phyloP scores from a whole-genome alignment of 2,329 filamentous ascomycete species.

The Trichoderma koningii region DNA sequence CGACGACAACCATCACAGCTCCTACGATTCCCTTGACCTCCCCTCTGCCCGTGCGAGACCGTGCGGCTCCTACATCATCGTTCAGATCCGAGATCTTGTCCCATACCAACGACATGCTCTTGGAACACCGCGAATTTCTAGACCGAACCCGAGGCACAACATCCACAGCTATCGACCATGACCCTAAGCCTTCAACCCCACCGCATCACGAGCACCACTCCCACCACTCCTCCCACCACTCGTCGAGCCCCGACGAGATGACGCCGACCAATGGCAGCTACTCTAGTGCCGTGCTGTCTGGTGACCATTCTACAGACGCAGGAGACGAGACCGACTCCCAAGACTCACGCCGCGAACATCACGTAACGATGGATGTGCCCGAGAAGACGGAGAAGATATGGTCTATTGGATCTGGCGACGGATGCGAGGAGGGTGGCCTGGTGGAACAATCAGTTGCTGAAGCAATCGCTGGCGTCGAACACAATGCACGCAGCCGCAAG shows the following conservation, averaged over 20 bases:
- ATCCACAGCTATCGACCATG: slow-evolving; percentile 42
- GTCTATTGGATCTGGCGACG: slow-evolving; percentile 60
- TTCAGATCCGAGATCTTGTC: slow-evolving; percentile 39
- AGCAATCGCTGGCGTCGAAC: slow-evolving; percentile 62
- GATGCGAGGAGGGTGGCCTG: slow-evolving; percentile 55
- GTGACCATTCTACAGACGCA: slow-evolving; percentile 25
- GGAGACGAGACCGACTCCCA: slow-evolving; percentile 28
- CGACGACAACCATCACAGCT: slow-evolving; percentile 21
- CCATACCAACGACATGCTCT: slow-evolving; percentile 42
- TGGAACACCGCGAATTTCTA: slow-evolving; percentile 41
- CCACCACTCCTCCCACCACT: slow-evolving; percentile 34
- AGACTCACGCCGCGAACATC: slow-evolving; percentile 18
- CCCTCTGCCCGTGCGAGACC: slow-evolving; percentile 35
- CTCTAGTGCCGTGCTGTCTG: slow-evolving; percentile 28
- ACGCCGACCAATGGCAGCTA: slow-evolving; percentile 32
- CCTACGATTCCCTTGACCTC: slow-evolving; percentile 38
- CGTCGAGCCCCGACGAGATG: slow-evolving; percentile 36
- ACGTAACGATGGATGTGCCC: slow-evolving; percentile 32
- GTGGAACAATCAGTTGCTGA: slow-evolving; percentile 67
- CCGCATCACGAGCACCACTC: slow-evolving; percentile 29
- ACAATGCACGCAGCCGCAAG: slow-evolving; percentile 66
- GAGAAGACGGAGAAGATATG: slow-evolving; percentile 66
- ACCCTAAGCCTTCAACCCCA: slow-evolving; percentile 34
- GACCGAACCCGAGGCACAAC: slow-evolving; percentile 37
- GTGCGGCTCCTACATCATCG: slow-evolving; percentile 38